A percentile compares a stretch with the other conserved stretches of the same genome.
These are phyloP conservation scores for Dactylellina parvicollis DNA, from an alignment of 2,329 filamentous ascomycete species.

Conservation along the genomic window DNA sequence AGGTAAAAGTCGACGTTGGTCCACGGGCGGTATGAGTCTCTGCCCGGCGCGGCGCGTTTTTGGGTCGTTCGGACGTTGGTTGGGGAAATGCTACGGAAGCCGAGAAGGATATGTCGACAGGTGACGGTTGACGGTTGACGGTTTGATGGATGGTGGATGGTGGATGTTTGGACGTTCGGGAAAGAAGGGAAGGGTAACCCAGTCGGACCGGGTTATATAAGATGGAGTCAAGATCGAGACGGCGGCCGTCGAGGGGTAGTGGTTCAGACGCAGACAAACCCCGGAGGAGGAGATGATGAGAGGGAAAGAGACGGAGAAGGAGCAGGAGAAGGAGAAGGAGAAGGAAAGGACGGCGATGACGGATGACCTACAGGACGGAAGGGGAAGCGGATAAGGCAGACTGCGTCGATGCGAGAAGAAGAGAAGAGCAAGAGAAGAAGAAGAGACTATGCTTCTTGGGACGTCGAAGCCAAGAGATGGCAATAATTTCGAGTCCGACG, in stretches of 20 bases:
- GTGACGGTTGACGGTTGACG: constrained; percentile 4
- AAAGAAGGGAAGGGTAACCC: constrained; percentile 51
- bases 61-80: background rate
- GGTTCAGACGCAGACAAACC: background rate
- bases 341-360: background rate
- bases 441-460: too few species aligned
- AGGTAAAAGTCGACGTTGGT: constrained; percentile 3
- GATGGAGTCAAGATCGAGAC: constrained; percentile 1
- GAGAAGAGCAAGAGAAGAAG: too few species aligned
- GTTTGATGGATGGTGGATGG: background rate
- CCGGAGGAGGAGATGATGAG: background rate
- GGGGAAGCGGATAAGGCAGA: background rate
- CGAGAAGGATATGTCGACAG: background rate
- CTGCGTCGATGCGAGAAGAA: too few species aligned
- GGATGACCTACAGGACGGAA: too few species aligned
- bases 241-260: background rate
- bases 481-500: constrained; percentile 48
- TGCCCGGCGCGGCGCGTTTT: constrained; percentile 5
- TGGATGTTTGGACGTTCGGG: constrained; percentile 26
- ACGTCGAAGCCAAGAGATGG: constrained; percentile 42
- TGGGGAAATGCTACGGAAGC: background rate
- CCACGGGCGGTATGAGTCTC: constrained; percentile 11
- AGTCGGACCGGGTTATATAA: constrained; percentile 34
- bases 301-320: constrained; percentile 2
- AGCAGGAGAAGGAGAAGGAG: background rate